Conservation (phyloP, 73 alveolate species). For the Tetrahymena thermophila region DNA sequence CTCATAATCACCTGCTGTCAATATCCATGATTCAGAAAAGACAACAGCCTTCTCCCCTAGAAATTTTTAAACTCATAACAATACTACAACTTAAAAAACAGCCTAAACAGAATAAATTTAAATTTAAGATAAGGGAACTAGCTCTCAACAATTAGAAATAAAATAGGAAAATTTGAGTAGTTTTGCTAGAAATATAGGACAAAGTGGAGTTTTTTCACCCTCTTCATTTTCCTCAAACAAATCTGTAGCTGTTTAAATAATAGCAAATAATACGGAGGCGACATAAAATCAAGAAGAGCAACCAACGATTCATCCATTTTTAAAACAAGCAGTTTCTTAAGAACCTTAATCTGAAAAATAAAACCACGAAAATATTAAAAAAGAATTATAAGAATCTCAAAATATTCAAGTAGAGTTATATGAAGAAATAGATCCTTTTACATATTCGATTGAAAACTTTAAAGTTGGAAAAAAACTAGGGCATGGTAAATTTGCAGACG, state of each 20-base stretch:
- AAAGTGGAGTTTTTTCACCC: not conserved
- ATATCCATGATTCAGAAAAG: not conserved
- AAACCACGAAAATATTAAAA: not conserved
- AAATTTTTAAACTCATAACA: not conserved
- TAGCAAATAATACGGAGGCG: not conserved
- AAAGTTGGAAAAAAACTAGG: not conserved
- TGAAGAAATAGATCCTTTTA: not conserved
- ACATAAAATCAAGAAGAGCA: not conserved
- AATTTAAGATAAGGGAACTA: not conserved
- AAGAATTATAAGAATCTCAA: not conserved
- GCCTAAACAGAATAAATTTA: not conserved
- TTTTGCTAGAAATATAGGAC: not conserved
- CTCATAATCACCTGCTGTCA: not conserved
- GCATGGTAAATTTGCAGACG: not conserved
- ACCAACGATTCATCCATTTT: not conserved
- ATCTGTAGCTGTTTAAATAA: not conserved
- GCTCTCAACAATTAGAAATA: not conserved
- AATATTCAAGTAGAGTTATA: not conserved
- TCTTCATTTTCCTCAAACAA: not conserved
- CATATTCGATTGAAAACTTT: not conserved
- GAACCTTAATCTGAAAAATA: not conserved
- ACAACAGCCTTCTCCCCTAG: not conserved
- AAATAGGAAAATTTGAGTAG: not conserved
- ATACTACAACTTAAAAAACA: not conserved
- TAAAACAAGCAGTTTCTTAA: not conserved